Base-by-base conservation (phyloP, 345 rosid species). In the Atalantia buxifolia region DNA sequence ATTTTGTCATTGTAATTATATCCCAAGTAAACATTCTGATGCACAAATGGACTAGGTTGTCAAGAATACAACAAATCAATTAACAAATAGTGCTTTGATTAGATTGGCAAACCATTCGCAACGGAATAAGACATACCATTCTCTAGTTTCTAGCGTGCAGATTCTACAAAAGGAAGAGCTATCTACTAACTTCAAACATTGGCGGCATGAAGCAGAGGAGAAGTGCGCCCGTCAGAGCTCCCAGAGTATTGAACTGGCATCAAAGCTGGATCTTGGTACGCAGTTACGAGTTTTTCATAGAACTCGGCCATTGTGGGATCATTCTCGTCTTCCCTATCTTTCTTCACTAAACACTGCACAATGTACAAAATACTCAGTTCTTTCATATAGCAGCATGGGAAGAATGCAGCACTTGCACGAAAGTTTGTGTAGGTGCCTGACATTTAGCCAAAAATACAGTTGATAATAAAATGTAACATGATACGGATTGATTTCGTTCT, bases 201-300 rank as follows among this genome's bases (percentile, higher is more conserved):
- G 57, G 53, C 64, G 71, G 83, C 62, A 33, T 48, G 83, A 66
- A 89, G 95, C 81, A 91, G 92, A 59, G 87, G 95, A 80, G 85
- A 69, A 57, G 71, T 81, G 36, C 66, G 81, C 18, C 83, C 83
- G 65, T 88, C 86, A 9, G 60, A 74, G 81, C 75, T 85, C n/a
- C 88, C 53, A 57, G 86, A 81, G 80, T 82, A 78, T 36, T 77
- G 88, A 27, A 84, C 74, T 38, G 89, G 83, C 71, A 65, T 85
- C 77, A 90, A 76, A 50, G 94, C 90, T 75, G 98, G 98, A 88
- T 92, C 97, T 42, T 81, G 81, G 74, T 93, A 95, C 35, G 95
- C 91, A 33, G 85, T 85, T 4, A 81, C 85, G 40, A 95, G 81
- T 69, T 90, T 85, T 7, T 89, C 81, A 40, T 84, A 89, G 80